Percentiles rank a stretch among this genome's conserved stretches.
These are phyloP conservation scores for Bipolaris victoriae DNA, from an alignment of 2,329 filamentous ascomycete species.

Conservation along the genomic window DNA sequence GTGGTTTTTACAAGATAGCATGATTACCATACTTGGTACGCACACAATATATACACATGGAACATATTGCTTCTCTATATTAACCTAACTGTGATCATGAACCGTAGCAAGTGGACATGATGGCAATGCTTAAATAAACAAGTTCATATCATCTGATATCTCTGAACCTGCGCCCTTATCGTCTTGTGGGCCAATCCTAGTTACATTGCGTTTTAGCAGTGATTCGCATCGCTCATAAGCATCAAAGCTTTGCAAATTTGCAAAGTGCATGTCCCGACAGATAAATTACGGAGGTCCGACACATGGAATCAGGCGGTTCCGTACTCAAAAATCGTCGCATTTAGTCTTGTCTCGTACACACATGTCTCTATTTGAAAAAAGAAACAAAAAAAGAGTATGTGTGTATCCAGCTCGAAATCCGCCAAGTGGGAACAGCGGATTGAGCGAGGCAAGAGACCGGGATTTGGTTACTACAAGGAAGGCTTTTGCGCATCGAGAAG, in stretches of 20 bases:
- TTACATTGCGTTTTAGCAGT: no score
- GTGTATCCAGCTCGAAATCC: slow-evolving; percentile 50
- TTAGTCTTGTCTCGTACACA: slow-evolving; percentile 49
- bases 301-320: slow-evolving; percentile 38
- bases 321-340: slow-evolving; percentile 51
- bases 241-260: no score
- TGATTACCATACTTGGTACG: no score
- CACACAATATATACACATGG: no score
- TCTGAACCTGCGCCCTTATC: no score
- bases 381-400: slow-evolving; percentile 4
- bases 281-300: slow-evolving; percentile 49
- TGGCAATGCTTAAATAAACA: neutral
- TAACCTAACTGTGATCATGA: no score
- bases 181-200: no score
- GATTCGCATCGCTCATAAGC: neutral
- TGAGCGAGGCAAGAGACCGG: slow-evolving; percentile 50
- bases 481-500: neutral
- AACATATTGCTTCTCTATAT: no score
- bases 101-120: neutral
- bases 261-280: slow-evolving; percentile 41
- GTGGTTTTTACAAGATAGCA: no score
- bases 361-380: neutral
- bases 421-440: slow-evolving; percentile 39
- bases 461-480: neutral
- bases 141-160: neutral